Evolutionary conservation across 371 early-diverging fungal species (phyloP).

Genomic region (Enterocytospora artemiae): DNA sequence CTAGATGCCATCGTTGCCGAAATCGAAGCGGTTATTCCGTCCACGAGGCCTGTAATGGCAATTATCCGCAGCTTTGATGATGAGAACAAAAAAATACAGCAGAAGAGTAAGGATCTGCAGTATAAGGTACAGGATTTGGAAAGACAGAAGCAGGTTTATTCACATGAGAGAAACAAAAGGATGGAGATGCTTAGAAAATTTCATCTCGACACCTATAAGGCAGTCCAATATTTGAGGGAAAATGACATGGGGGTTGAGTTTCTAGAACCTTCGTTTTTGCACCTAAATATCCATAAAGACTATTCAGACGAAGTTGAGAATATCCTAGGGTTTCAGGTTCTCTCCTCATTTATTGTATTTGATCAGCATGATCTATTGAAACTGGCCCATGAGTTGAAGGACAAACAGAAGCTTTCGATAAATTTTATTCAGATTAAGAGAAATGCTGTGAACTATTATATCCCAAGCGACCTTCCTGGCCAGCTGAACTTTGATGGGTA

Average conservation of each 20-base stretch:
- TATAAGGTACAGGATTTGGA: slow-evolving; percentile 25
- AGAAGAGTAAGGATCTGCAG: slow-evolving; percentile 8
- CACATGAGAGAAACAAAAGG: slow-evolving; percentile 8
- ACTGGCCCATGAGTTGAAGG: slow-evolving; percentile 52
- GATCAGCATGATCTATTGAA: slow-evolving; percentile 44
- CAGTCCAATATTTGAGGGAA: slow-evolving; percentile 48
- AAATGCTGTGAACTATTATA: not conserved
- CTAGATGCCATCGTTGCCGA: not conserved
- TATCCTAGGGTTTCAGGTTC: slow-evolving; percentile 49
- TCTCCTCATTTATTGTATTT: slow-evolving; percentile 57
- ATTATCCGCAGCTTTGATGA: not conserved
- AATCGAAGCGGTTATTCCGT: not conserved
- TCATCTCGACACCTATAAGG: slow-evolving; percentile 56
- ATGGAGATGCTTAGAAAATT: slow-evolving; percentile 39
- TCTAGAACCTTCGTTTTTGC: slow-evolving; percentile 54
- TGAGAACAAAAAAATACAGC: slow-evolving; percentile 4
- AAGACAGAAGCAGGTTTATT: slow-evolving; percentile 5
- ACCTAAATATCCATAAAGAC: slow-evolving; percentile 43
- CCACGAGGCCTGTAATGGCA: not conserved
- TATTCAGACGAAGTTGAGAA: slow-evolving; percentile 52
- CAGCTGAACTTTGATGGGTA: slow-evolving; percentile 46
- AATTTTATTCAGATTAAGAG: slow-evolving; percentile 52
- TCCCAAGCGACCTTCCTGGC: slow-evolving; percentile 12
- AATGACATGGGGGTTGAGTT: slow-evolving; percentile 51
- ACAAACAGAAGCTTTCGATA: slow-evolving; percentile 48